Conservation (phyloP, 768 basidiomycete genomes). For the Kwoniella dejecticola region DNA sequence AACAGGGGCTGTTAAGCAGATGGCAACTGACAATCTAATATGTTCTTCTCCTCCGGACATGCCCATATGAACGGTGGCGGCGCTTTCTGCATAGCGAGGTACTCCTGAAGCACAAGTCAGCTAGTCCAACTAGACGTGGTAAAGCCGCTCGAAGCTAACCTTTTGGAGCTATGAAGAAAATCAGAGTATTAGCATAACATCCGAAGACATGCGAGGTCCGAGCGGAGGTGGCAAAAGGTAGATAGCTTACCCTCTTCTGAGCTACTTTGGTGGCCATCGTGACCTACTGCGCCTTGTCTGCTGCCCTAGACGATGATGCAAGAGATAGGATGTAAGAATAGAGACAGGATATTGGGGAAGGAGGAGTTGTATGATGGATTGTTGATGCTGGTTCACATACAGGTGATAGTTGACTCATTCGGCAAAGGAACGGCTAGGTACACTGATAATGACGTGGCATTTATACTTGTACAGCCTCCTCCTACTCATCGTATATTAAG, state of each 20-base stretch:
- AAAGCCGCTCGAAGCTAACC: constrained; percentile 20
- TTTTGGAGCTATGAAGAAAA: constrained; percentile 36
- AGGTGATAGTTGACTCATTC: not conserved
- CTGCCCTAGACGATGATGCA: too few relatives aligned
- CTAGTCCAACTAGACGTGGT: not conserved
- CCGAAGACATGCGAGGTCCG: not conserved
- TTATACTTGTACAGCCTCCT: too few relatives aligned
- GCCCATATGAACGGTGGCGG: constrained; percentile 97
- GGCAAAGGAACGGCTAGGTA: not conserved
- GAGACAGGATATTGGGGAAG: too few relatives aligned
- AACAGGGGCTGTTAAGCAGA: too few relatives aligned
- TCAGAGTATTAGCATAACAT: not conserved
- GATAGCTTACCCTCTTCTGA: constrained; percentile 53
- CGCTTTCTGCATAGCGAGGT: constrained; percentile 83
- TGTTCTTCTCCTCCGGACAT: constrained; percentile 94
- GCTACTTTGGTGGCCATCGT: constrained; percentile 53
- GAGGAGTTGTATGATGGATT: not conserved
- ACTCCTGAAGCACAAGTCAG: constrained; percentile 65
- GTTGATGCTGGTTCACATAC: constrained; percentile 3
- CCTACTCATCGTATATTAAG: too few relatives aligned
- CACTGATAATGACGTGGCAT: too few relatives aligned
- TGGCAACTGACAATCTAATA: constrained; percentile 76
- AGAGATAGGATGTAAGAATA: not conserved
- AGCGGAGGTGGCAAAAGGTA: not conserved
- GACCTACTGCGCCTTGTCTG: not conserved